Percentiles rank a stretch among this genome's conserved stretches.
These are phyloP conservation scores for Cystobasidium ongulense DNA, from an alignment of 768 basidiomycete genomes.

Conservation along the genomic window DNA sequence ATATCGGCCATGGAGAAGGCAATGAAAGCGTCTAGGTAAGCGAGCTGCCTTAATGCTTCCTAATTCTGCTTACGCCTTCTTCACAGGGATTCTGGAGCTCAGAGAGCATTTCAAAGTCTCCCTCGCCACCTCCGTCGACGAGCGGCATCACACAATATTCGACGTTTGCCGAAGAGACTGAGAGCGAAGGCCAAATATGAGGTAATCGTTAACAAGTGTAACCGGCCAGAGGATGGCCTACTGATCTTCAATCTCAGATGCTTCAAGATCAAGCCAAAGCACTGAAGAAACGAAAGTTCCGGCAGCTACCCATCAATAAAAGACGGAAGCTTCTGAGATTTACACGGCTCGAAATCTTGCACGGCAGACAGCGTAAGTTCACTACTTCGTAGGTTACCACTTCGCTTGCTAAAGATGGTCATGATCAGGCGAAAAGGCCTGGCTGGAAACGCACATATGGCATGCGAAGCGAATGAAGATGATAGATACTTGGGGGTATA, in stretches of 20 bases:
- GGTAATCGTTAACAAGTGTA: constrained; percentile 49
- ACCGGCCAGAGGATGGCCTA: neutral
- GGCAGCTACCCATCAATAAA: constrained; percentile 21
- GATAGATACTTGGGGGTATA: constrained; percentile 84
- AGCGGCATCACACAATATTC: constrained; percentile 89
- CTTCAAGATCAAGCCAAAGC: constrained; percentile 46
- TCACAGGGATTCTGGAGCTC: constrained; percentile 36
- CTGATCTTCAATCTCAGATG: constrained; percentile 6
- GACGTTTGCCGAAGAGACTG: constrained; percentile 75
- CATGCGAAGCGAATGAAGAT: constrained; percentile 95
- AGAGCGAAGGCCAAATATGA: constrained; percentile 73
- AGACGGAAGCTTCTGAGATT: constrained; percentile 7
- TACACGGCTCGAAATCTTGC: constrained; percentile 42
- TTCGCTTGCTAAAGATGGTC: neutral
- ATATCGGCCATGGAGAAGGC: constrained; percentile 80
- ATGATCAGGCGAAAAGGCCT: constrained; percentile 64
- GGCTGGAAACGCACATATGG: constrained; percentile 96
- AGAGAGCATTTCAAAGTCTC: constrained; percentile 69
- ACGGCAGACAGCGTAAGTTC: constrained; percentile 62
- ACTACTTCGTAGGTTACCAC: neutral
- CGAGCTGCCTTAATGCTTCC: neutral
- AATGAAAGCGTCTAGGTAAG: constrained; percentile 69
- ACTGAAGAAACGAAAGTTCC: constrained; percentile 43
- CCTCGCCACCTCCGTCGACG: constrained; percentile 83
- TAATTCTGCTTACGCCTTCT: neutral